These are phyloP conservation scores for Macrolepiota albuminosa DNA, from an alignment of 768 basidiomycete species.

Conservation along the genomic window DNA sequence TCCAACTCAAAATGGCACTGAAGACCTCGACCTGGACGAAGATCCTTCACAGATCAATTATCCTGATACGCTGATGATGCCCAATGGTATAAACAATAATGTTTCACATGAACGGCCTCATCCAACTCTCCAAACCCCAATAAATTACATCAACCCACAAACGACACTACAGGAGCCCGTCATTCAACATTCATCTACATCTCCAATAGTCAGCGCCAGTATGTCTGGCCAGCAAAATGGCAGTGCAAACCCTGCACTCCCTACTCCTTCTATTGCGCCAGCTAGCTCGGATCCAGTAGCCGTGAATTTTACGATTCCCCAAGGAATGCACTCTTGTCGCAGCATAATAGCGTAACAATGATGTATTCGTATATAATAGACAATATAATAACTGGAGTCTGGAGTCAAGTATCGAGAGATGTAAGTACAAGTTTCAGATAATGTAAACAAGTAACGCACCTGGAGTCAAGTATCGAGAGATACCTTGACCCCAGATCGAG, in stretches of 20 bases:
- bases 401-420: too few species aligned
- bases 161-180: slow-evolving; percentile 29
- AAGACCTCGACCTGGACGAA: slow-evolving; percentile 51
- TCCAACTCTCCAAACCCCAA: slow-evolving; percentile 21
- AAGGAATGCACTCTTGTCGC: slow-evolving; percentile 55
- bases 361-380: too few species aligned
- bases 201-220: slow-evolving; percentile 19
- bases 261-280: slow-evolving; percentile 17
- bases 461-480: too few species aligned
- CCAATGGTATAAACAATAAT: slow-evolving; percentile 26
- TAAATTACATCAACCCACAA: slow-evolving; percentile 32
- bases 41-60: slow-evolving; percentile 41
- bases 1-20: slow-evolving; percentile 27
- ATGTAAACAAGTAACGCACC: too few species aligned
- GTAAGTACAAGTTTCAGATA: too few species aligned
- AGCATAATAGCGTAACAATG: too few species aligned
- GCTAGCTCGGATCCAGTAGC: slow-evolving; percentile 33
- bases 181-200: slow-evolving; percentile 19
- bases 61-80: slow-evolving; percentile 27
- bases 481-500: too few species aligned
- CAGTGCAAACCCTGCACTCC: slow-evolving; percentile 9
- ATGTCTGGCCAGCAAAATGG: slow-evolving; percentile 13
- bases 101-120: slow-evolving; percentile 29
- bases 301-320: slow-evolving; percentile 48
- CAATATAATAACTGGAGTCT: too few species aligned